phyloP scores from a whole-genome alignment of 257 asterid species.

The Solanum appendiculatum region DNA sequence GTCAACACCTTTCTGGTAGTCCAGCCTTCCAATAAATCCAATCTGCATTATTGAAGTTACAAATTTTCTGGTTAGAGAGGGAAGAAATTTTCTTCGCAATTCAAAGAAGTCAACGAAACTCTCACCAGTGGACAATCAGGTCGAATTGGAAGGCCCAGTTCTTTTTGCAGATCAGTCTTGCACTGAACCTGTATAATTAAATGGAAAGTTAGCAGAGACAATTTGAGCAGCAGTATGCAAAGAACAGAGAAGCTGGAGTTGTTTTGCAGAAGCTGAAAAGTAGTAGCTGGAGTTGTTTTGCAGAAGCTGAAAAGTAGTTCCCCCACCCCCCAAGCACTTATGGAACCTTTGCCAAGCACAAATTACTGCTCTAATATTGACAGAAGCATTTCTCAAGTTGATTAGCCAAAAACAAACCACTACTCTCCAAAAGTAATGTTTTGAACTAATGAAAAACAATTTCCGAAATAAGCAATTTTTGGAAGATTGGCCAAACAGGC shows the following conservation, averaged over 20 bases:
- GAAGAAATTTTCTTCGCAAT: neutral
- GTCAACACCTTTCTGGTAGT: conserved; percentile 95
- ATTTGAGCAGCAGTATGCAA: neutral
- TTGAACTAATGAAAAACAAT: neutral
- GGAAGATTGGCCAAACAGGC: neutral
- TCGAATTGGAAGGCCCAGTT: conserved; percentile 82
- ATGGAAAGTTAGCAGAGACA: neutral
- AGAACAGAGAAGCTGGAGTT: neutral
- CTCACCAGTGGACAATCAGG: conserved; percentile 82
- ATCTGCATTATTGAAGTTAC: conserved; percentile 34
- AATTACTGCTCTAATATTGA: neutral
- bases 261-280: neutral
- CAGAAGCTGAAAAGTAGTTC: neutral
- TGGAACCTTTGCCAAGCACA: neutral
- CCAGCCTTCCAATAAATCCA: conserved; percentile 95
- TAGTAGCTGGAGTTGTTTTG: neutral
- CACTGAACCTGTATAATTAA: conserved; percentile 46
- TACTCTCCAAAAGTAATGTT: neutral
- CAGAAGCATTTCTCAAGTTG: neutral
- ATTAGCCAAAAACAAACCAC: neutral
- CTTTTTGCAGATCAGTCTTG: conserved; percentile 79
- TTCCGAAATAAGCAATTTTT: neutral
- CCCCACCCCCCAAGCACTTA: neutral
- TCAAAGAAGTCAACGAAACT: neutral
- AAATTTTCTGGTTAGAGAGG: conserved; percentile 1